Base-by-base conservation (phyloP, 202 grass and related monocot genomes). In the Zizania palustris region DNA sequence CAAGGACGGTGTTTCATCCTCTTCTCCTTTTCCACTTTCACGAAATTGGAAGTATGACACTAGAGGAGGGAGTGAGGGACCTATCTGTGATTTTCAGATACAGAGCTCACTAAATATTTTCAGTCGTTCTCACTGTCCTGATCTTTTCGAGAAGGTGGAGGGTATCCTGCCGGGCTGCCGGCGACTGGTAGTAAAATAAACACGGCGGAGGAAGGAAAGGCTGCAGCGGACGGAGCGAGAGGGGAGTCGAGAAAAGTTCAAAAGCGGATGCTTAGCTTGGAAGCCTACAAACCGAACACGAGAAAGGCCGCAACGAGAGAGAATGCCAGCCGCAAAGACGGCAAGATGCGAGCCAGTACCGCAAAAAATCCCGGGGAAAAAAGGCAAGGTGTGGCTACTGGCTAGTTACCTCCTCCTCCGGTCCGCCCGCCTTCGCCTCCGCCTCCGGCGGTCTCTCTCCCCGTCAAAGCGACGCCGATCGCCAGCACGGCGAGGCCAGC, bases 241-340 rank as follows among this genome's bases (percentile, higher is more conserved):
- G 14, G 28, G 28, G 45, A 53, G 45, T 22, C 5, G 61, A 15
- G 48, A 65, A 80, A 78, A 28, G 28, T 2, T 28, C 28, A 28
- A 28, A 28, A 80, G 71, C 54, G 6, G 20, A 75, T 42, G 40
- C 83, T 75, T 80, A 22, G 81, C 77, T 80, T 90, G 45, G 56
- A 90, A 77, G 75, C 28, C 34, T 67, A 64, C 67, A 48, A 61
- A 46, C 9, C 45, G 44, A 69, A 45, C 75, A 58, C 67, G 78
- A 12, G 5, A 41, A 72, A 43, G 53, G 42, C 49, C 10, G 28
- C 22, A 1, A 3, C 45, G 60, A 48, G 20, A 39, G 62, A 16
- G 75, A 59, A 38, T 14, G 34, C 3, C 60, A 45, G 41, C 1
- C 22, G 0, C 7, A 63, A 49, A n/a, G 66, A 35, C 16, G 16